Evolutionary conservation across 768 basidiomycete species (phyloP), one percentile per base, ranked within the genome.

Genomic region (Termitomyces titanicus): DNA sequence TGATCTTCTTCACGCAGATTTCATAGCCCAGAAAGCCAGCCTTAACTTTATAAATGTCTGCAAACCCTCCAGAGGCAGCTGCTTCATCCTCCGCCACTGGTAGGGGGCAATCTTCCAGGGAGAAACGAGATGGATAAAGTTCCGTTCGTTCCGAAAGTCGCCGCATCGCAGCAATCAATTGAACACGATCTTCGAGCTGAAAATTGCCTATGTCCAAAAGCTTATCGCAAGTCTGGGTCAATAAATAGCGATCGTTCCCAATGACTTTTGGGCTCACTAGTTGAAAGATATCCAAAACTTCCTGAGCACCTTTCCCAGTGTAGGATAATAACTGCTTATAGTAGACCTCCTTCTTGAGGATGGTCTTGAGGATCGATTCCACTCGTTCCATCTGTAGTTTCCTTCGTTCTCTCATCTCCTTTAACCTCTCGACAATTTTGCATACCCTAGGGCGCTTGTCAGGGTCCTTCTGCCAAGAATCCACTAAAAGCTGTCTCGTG

Each of bases 81-180:
- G 52, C 37, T 1, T 33, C 11, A 5, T 60, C 49, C 8, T 50
- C 46, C 3, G 38, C 3, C 4, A 29, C 18, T 34, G 37, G 22
- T 15, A 46, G 47, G 4, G 53, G 24, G 17, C 39, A 48, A 1
- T 57, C 24, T n/a, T n/a, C n/a, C 12, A 57, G 33, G 5, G 44
- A 12, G 38, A 60, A 57, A 27, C 53, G 53, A 4, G 12, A 27
- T 15, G 59, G 55, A 54, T 56, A 56, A 1, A 60, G 52, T 29
- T 42, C 33, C 5, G 31, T 52, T 35, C 25, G 34, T 13, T 13
- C 49, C 3, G 55, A 49, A 39, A 60, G 52, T 12, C 55, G 27
- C 31, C 53, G 51, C 47, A 56, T 56, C n/a, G 59, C 59, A 35
- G 45, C 53, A 25, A 60, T 18, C 17, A 56, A 15, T 17, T 60